Conservation (phyloP, 306 rosid genomes). For the Dryas drummondii region DNA sequence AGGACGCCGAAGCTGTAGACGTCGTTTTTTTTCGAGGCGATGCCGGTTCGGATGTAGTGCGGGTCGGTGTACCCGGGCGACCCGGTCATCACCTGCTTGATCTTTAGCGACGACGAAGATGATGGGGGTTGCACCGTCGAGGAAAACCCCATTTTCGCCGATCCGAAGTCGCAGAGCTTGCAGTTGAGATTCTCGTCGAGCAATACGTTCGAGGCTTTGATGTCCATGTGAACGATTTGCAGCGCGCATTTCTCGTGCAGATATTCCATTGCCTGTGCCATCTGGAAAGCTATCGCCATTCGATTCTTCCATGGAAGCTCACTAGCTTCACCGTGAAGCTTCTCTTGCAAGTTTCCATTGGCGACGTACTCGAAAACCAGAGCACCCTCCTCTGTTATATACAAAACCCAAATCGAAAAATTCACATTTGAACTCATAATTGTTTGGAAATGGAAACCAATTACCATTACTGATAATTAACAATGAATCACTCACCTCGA, state of each 20-base stretch:
- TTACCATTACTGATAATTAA: no score
- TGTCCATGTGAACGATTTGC: conserved; percentile 52
- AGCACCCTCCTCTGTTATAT: conserved; percentile 37
- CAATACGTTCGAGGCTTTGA: conserved; percentile 47
- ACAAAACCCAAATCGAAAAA: not conserved
- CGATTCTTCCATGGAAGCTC: conserved; percentile 45
- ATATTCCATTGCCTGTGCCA: conserved; percentile 41
- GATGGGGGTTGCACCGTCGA: conserved; percentile 25
- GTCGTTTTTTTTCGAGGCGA: conserved; percentile 57
- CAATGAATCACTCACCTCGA: conserved; percentile 19
- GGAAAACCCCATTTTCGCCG: conserved; percentile 52
- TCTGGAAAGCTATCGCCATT: conserved; percentile 38
- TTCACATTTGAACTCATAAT: not conserved
- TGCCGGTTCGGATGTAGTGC: conserved; percentile 46
- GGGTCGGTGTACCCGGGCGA: conserved; percentile 63
- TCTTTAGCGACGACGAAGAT: not conserved
- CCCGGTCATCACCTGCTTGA: conserved; percentile 37
- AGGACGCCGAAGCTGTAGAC: conserved; percentile 50
- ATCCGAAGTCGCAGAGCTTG: conserved; percentile 55
- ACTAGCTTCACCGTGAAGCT: conserved; percentile 26
- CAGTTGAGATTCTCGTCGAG: conserved; percentile 38
- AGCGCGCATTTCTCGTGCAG: conserved; percentile 39
- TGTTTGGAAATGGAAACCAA: no score
- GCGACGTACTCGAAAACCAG: conserved; percentile 43
- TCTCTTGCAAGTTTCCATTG: conserved; percentile 48